phyloP scores from a whole-genome alignment of 176 grass and related monocot genomes.

The Aegilops sharonensis region DNA sequence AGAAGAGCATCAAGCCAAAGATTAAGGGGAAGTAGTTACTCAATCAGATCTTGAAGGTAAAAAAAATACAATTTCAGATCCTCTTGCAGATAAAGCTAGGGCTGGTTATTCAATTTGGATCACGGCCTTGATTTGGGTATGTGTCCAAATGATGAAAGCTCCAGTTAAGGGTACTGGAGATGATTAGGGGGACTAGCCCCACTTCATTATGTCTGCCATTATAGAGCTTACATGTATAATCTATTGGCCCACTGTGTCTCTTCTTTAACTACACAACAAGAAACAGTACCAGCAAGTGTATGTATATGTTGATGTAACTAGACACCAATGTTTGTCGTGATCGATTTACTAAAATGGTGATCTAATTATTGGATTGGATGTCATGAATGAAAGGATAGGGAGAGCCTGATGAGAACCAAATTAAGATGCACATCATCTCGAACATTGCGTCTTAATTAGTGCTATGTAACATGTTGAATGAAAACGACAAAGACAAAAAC shows the following conservation, averaged over 20 bases:
- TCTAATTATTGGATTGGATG: constrained; percentile 35
- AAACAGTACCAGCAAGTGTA: constrained; percentile 16
- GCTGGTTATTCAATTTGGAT: constrained; percentile 24
- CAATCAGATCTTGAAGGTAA: constrained; percentile 11
- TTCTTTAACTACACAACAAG: constrained; percentile 20
- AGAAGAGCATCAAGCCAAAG: background rate
- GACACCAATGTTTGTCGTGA: constrained; percentile 29
- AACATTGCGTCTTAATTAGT: constrained; percentile 1
- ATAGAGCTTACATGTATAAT: constrained; percentile 33
- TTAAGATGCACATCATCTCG: background rate
- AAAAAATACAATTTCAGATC: constrained; percentile 5
- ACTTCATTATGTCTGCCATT: constrained; percentile 58
- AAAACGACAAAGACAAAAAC: constrained; percentile 31
- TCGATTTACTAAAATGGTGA: constrained; percentile 24
- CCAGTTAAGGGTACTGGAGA: constrained; percentile 40
- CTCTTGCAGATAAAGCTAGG: constrained; percentile 35
- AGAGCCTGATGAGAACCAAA: background rate
- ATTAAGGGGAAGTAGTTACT: background rate
- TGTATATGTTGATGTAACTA: constrained; percentile 12
- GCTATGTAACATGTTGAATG: constrained; percentile 16
- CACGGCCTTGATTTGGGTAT: constrained; percentile 11
- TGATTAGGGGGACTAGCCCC: constrained; percentile 53
- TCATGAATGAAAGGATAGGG: constrained; percentile 11
- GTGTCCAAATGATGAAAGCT: constrained; percentile 43
- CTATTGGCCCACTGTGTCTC: constrained; percentile 19